Base-by-base conservation (phyloP, 129 eudicot species). In the Chrysanthemum lavandulifolium region DNA sequence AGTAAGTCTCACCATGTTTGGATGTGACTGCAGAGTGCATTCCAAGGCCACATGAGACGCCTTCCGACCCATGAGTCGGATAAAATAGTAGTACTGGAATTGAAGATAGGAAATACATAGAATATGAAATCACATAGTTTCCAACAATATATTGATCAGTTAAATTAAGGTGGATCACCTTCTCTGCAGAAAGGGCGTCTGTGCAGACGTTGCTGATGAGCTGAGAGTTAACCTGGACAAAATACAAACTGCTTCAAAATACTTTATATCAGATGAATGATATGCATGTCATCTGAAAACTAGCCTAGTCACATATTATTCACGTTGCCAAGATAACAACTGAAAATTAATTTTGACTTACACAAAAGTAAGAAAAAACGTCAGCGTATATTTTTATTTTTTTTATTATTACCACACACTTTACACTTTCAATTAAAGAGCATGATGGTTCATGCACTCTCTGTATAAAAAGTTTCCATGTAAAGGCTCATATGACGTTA, bases 41-140 rank as follows among this genome's bases (percentile, higher is more conserved):
- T 92, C 97, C 80, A 92, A 65, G n/a, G 97, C 97, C 75, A 92
- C 97, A 76, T 92, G 97, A 68, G 97, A 92, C 67, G 96, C 96
- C 89, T 85, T 92, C 65, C 96, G 83, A n/a, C 97, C 97, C 97
- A 92, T 92, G 84, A 92, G 96, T 43, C 97, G 80, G 72, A 92
- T 86, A 77, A 92, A 92, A 73, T 92, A 92, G 62, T 88, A 86
- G 69, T 88, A 91, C 97, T 84, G 83, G 56, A 79, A 72, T 13
- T 25, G 57, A 27, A 29, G 55, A 7, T 13, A 21, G 13, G 52
- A 13, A 43, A 43, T 6, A 18, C 12, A 67, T 13, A 23, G 8
- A 29, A 55, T 50, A 48, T 11, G 23, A 73, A 14, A 50, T n/a
- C 50, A 51, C 2, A 49, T 21, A 3, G 49, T 16, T 8, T 31